Base-by-base conservation (phyloP, 257 asterid genomes). In the Cinchona pubescens region DNA sequence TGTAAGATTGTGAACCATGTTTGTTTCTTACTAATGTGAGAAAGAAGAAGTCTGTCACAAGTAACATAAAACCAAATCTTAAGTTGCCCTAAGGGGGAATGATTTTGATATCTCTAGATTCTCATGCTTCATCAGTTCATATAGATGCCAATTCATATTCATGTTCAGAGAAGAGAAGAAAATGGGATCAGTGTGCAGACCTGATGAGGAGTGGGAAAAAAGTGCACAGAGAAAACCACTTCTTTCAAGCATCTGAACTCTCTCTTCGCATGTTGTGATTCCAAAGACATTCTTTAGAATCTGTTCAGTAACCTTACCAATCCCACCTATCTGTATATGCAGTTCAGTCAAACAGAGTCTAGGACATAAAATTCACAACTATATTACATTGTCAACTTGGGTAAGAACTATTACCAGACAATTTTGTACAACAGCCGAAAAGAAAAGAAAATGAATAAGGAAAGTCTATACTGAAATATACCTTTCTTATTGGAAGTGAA, bases 401-500 rank as follows among this genome's bases (percentile, higher is more conserved):
- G 27, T 34, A 19, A 12, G 38, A 64, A 56, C 21, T 55, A n/a
- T n/a, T 30, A 51, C 64, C 64, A 3, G 12, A 25, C 16, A 69
- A 69, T 69, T 29, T 9, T 66, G 64, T 66, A 40, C 12, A 34
- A 67, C 30, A 37, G 35, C 37, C 15, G 38, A 32, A 62, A 74
- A 56, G 51, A 42, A 37, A 69, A 61, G 55, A 65, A 30, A 29
- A 37, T n/a, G n/a, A n/a, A n/a, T n/a, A n/a, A n/a, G n/a, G 78
- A 51, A 48, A 82, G 70, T 34, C 25, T 18, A 18, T 6, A 13
- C 10, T 79, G 61, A 76, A 66, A 48, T 4, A 72, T 86, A 95
- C 99, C 99, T 92, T 95, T 83, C 99, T 86, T 73, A 90, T 88
- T 58, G 99, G 98, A 56, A 95, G 90, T 63, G 99, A 86, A 75